These are phyloP conservation scores for Mortierella sp. DNA, from an alignment of 371 early-diverging fungal genomes.

Conservation along the genomic window DNA sequence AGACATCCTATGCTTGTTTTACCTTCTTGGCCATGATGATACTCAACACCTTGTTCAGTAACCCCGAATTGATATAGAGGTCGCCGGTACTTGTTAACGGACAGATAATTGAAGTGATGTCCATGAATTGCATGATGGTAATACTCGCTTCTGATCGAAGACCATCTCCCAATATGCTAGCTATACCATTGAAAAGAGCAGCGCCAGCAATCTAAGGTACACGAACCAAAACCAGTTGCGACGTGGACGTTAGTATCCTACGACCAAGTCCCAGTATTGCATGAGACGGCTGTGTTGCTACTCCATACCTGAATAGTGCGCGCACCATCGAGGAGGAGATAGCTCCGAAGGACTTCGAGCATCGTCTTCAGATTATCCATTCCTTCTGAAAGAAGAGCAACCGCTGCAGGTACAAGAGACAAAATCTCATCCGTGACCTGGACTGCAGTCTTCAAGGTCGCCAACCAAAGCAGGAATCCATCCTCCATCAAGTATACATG, in stretches of 20 bases:
- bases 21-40: slow-evolving; percentile 69
- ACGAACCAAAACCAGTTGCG: not conserved
- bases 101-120: slow-evolving; percentile 64
- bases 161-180: slow-evolving; percentile 62
- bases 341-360: slow-evolving; percentile 83
- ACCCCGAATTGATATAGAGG: slow-evolving; percentile 61
- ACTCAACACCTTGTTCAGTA: slow-evolving; percentile 62
- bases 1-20: slow-evolving; percentile 4
- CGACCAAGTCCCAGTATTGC: not conserved
- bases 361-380: slow-evolving; percentile 79
- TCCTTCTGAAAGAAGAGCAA: slow-evolving; percentile 76
- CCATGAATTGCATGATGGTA: slow-evolving; percentile 70
- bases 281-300: not conserved
- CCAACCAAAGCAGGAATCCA: slow-evolving; percentile 88
- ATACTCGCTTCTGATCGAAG: slow-evolving; percentile 70
- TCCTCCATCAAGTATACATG: slow-evolving; percentile 90
- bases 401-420: slow-evolving; percentile 70
- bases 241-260: not conserved
- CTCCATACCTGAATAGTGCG: slow-evolving; percentile 32
- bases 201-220: slow-evolving; percentile 54
- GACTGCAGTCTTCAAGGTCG: slow-evolving; percentile 75
- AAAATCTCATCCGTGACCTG: slow-evolving; percentile 62
- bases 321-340: slow-evolving; percentile 70
- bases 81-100: slow-evolving; percentile 64
- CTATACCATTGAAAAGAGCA: slow-evolving; percentile 63